Conservation (phyloP, 192 early-diverging fungal genomes). For the Allomyces macrogynus region DNA sequence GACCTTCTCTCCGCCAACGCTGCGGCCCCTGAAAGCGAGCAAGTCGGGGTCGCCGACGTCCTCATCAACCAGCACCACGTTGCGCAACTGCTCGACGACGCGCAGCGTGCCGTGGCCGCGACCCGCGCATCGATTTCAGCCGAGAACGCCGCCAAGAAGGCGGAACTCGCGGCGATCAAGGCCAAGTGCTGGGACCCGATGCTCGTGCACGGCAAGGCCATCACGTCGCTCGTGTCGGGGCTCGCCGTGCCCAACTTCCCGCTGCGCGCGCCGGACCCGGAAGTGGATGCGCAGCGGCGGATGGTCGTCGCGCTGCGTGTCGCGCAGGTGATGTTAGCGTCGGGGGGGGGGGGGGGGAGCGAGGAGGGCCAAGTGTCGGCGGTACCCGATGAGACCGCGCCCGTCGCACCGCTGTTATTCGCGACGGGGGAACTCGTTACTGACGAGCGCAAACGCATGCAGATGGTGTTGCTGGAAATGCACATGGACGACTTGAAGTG, state of each 20-base stretch:
- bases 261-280: not conserved
- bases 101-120: not conserved
- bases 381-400: not conserved
- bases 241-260: not conserved
- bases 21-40: not conserved
- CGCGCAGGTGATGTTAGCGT: not conserved
- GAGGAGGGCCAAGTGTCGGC: not conserved
- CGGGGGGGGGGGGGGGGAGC: not conserved
- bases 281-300: not conserved
- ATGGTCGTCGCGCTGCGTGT: not conserved
- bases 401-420: slow-evolving; percentile 16
- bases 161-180: not conserved
- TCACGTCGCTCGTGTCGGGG: slow-evolving; percentile 1
- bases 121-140: not conserved
- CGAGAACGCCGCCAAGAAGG: not conserved
- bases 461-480: slow-evolving; percentile 22
- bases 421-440: slow-evolving; percentile 26
- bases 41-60: not conserved
- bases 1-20: not conserved
- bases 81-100: not conserved
- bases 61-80: not conserved
- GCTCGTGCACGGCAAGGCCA: slow-evolving; percentile 3
- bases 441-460: slow-evolving; percentile 23
- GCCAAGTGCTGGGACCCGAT: slow-evolving; percentile 7
- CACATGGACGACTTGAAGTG: slow-evolving; percentile 24